Evolutionary conservation across 441 rosid species (phyloP), one percentile per base, ranked within the genome.

Genomic region (Rhodomyrtus psidioides): DNA sequence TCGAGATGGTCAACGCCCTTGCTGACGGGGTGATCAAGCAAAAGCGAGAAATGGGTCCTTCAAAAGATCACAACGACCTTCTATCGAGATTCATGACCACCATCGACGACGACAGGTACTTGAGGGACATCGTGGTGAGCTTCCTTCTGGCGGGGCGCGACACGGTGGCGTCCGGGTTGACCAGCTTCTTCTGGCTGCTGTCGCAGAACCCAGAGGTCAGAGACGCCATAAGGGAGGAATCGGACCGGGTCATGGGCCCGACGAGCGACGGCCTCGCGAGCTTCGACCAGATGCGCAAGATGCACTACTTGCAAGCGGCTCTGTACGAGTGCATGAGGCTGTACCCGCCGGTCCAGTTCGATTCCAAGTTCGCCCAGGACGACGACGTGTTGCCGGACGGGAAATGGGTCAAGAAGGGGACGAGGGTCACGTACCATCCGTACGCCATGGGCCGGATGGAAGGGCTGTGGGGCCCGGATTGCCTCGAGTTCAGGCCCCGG

Each of bases 381-480:
- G 94, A 93, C 26, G 96, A 94, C 88, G 76, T 90, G 46, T 53
- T 94, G 53, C 84, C 94, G 6, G 96, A 94, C 24, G 92, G 91
- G 53, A 92, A 93, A 0, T 81, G 84, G 59, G 90, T 93, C 12
- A 84, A 58, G 27, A 89, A 87, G 62, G 96, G 96, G 51, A 91
- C 92, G 10, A 88, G 93, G 79, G 94, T 94, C 19, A 93, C 93
- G 26, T 94, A 93, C 86, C 95, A 93, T 84, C 90, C 91, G 17
- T 94, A 93, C 81, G 95, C 94, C 23, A 94, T 94, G 95, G 96
- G 92, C 56, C 90, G 95, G 84, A 94, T 94, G 96, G 90, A 88
- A 30, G 83, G 88, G 55, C 51, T 92, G 19, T 94, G 95, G 96
- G 95, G 95, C 1, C 81, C 88, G 0, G 94, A 94, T 59, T 87